phyloP scores from a whole-genome alignment of 768 basidiomycete species.

The Strobilomyces echinocephalus region DNA sequence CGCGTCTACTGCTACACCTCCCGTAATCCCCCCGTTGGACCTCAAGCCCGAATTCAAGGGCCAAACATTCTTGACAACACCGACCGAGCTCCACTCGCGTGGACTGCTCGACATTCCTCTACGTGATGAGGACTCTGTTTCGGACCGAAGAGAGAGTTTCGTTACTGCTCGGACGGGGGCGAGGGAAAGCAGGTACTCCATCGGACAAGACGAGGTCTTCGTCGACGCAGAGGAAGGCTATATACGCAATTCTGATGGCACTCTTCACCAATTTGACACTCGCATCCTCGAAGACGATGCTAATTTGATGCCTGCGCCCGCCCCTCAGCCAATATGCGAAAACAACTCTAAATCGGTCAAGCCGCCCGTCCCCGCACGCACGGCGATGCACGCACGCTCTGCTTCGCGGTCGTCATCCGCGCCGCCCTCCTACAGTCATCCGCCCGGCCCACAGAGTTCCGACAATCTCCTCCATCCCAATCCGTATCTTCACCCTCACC shows the following conservation, averaged over 20 bases:
- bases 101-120: constrained; percentile 21
- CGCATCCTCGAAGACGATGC: constrained; percentile 12
- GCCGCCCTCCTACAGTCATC: constrained; percentile 25
- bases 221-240: constrained; percentile 28
- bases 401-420: constrained; percentile 16
- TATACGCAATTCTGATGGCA: constrained; percentile 22
- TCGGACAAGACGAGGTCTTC: constrained; percentile 25
- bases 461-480: constrained; percentile 15
- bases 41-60: constrained; percentile 49
- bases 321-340: constrained; percentile 1
- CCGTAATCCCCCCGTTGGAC: constrained; percentile 57
- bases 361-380: constrained; percentile 20
- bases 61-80: constrained; percentile 26
- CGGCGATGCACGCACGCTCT: constrained; percentile 12
- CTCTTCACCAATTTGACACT: constrained; percentile 18
- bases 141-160: constrained; percentile 54
- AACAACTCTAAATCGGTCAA: constrained; percentile 7
- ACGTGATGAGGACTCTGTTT: constrained; percentile 40
- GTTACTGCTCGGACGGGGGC: constrained; percentile 40
- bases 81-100: constrained; percentile 23
- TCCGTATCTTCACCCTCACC: constrained; percentile 10
- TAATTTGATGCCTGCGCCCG: constrained; percentile 4
- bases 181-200: constrained; percentile 30
- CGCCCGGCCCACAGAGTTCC: constrained; percentile 14
- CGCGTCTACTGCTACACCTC: constrained; percentile 36